Conservation (phyloP, 2,329 filamentous ascomycete genomes). For the Penicillium sp. region DNA sequence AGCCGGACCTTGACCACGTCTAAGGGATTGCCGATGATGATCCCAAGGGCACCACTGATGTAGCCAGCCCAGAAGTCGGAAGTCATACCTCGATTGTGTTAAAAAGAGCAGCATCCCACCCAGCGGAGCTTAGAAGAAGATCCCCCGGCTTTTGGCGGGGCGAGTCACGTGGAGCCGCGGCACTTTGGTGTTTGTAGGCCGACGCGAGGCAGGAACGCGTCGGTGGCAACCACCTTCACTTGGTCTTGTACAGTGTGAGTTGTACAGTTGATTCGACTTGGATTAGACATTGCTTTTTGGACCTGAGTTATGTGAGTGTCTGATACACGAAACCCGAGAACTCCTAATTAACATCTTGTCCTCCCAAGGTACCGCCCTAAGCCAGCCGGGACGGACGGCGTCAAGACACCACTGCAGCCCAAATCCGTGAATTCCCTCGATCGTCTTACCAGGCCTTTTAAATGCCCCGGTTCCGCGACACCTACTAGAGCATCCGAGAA, state of each 20-base stretch:
- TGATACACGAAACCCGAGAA: not conserved
- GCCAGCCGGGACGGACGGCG: constrained; percentile 29
- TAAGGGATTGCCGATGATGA: constrained; percentile 83
- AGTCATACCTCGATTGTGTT: constrained; percentile 54
- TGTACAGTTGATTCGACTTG: constrained; percentile 6
- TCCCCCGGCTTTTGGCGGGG: constrained; percentile 14
- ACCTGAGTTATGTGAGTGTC: not conserved
- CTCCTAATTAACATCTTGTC: constrained; percentile 5
- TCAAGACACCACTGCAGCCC: constrained; percentile 46
- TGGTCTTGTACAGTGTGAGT: constrained; percentile 1
- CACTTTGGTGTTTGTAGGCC: constrained; percentile 32
- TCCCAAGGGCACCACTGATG: constrained; percentile 76
- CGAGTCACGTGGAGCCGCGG: constrained; percentile 31
- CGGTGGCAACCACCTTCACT: constrained; percentile 9
- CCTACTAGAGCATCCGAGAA: constrained; percentile 66
- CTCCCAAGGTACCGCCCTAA: constrained; percentile 41
- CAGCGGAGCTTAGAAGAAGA: not conserved
- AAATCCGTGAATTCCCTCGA: constrained; percentile 60
- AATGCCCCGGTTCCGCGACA: constrained; percentile 77
- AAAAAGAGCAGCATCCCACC: constrained; percentile 5
- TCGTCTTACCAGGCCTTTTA: constrained; percentile 78
- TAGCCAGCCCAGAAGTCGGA: constrained; percentile 94
- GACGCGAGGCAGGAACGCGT: constrained; percentile 23
- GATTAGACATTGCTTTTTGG: not conserved
- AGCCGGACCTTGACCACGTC: constrained; percentile 75